Evolutionary conservation across 495 filamentous ascomycete genomes (phyloP), one percentile per base, ranked within the genome.

Genomic region (Daldinia decipiens): DNA sequence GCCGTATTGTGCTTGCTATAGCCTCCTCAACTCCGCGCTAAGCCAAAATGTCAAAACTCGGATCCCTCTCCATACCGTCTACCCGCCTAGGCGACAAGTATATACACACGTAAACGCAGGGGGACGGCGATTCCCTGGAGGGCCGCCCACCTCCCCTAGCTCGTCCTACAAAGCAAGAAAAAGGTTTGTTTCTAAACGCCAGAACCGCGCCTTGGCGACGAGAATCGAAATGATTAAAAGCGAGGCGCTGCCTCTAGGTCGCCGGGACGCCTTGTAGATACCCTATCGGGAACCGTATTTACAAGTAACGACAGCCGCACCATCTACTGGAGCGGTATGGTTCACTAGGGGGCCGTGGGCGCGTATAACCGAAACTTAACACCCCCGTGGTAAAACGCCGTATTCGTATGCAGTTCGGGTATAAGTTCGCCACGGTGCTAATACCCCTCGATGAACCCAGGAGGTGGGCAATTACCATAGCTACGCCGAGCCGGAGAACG

Each of bases 1-100:
- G n/a, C 52, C 40, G 11, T 63, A 54, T 24, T 43, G 34, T 55
- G 15, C n/a, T 27, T 32, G 38, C 55, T 43, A 31, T 50, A 50
- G 53, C 31, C n/a, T 21, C 17, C 56, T 32, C 60, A 72, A 72
- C 70, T 72, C 70, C 70, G 56, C 65, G 64, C 64, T 67, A 64
- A 61, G 59, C 26, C 29, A 63, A 65, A 47, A 67, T 50, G 38
- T 36, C 47, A 67, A 31, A 68, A 39, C 59, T 50, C 15, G 21
- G 52, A 17, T 27, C 29, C 15, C 19, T 15, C 6, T 38, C 52
- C 27, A 15, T 31, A 19, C 59, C 59, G 59, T 64, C 69, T 60
- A 65, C 50, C 70, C 24, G 47, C 64, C 54, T 47, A 65, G 51
- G 60, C 15, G 52, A 57, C 59, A 55, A 58, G 21, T 51, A 56